These are phyloP conservation scores for Collybia sordida DNA, from an alignment of 768 basidiomycete genomes.

Conservation along the genomic window DNA sequence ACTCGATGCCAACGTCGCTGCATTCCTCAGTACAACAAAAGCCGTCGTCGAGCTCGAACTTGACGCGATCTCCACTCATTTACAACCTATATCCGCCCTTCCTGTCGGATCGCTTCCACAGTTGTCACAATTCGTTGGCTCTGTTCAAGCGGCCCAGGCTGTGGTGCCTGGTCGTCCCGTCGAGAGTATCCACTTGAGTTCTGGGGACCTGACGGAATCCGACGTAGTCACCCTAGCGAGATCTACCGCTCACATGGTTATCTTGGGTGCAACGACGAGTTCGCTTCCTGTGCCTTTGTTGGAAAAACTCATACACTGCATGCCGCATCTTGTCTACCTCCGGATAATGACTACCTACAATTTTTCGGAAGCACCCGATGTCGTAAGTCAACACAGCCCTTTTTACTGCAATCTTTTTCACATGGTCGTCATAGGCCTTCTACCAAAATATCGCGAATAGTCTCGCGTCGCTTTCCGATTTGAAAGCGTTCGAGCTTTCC, in stretches of 20 bases:
- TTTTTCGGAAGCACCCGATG: slow-evolving; percentile 47
- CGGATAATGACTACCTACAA: slow-evolving; percentile 61
- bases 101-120: slow-evolving; percentile 36
- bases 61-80: slow-evolving; percentile 31
- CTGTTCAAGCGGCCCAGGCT: slow-evolving; percentile 50
- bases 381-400: slow-evolving; percentile 38
- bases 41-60: slow-evolving; percentile 60
- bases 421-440: slow-evolving; percentile 46
- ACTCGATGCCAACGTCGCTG: slow-evolving; percentile 55
- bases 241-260: slow-evolving; percentile 49
- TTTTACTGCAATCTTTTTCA: slow-evolving; percentile 16
- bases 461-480: slow-evolving; percentile 57
- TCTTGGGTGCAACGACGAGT: slow-evolving; percentile 61
- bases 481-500: slow-evolving; percentile 69
- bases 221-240: slow-evolving; percentile 51
- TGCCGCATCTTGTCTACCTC: slow-evolving; percentile 64
- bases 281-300: slow-evolving; percentile 59
- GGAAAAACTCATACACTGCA: slow-evolving; percentile 49
- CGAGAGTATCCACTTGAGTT: slow-evolving; percentile 58
- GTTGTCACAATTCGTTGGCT: slow-evolving; percentile 62
- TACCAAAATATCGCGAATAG: slow-evolving; percentile 58
- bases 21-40: slow-evolving; percentile 58
- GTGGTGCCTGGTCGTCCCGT: slow-evolving; percentile 70
- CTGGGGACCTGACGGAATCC: slow-evolving; percentile 57
- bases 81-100: slow-evolving; percentile 31